Conservation (phyloP, 768 basidiomycete genomes). For the Mycena crocata region DNA sequence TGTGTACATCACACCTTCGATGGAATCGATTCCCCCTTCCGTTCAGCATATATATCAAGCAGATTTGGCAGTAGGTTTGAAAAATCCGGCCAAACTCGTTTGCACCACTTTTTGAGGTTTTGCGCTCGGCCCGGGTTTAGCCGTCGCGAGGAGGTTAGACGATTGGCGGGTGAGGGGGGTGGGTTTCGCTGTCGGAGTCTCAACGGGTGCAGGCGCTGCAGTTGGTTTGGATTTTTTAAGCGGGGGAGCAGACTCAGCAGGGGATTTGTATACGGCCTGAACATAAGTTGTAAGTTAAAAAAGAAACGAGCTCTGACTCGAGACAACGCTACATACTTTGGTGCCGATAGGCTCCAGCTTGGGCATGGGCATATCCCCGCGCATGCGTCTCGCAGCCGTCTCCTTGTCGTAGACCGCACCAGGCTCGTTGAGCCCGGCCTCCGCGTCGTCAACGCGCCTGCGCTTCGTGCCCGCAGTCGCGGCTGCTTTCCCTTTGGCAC, state of each 20-base stretch:
- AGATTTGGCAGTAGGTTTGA: constrained; percentile 7
- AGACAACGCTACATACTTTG: background rate
- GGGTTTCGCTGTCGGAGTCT: constrained; percentile 1
- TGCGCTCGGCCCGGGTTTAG: background rate
- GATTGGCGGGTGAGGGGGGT: background rate
- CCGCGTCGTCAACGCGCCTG: constrained; percentile 1
- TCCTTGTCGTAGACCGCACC: constrained; percentile 10
- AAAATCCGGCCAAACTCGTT: background rate
- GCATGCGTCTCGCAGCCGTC: constrained; percentile 13
- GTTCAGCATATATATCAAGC: too few relatives aligned
- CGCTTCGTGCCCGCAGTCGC: constrained; percentile 6
- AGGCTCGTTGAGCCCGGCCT: constrained; percentile 8
- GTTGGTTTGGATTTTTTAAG: background rate
- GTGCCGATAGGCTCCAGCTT: constrained; percentile 15
- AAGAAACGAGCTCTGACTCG: background rate
- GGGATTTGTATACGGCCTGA: too few relatives aligned
- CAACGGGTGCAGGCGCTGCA: background rate
- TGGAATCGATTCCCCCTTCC: too few relatives aligned
- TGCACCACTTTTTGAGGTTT: constrained; percentile 21
- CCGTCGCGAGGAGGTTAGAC: background rate
- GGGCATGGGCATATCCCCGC: constrained; percentile 20
- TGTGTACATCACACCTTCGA: background rate
- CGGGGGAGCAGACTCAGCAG: too few relatives aligned
- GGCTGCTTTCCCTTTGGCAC: background rate
- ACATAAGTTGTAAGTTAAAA: too few relatives aligned